Conservation (phyloP, 148 eudicot genomes). For the Chenopodium quinoa region DNA sequence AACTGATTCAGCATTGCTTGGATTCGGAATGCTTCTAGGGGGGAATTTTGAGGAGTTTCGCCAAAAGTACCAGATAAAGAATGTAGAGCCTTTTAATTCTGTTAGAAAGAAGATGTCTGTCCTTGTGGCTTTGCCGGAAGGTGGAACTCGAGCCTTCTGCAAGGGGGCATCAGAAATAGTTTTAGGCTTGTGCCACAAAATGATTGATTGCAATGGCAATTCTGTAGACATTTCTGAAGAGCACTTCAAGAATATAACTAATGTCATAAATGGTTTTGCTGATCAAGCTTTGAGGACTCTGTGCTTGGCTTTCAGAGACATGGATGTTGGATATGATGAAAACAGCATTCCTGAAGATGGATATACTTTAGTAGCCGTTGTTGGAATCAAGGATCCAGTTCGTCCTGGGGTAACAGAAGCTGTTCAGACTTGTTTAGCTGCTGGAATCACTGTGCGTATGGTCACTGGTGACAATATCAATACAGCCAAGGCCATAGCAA, state of each 20-base stretch:
- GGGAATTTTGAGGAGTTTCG: conserved; percentile 56
- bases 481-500: conserved; percentile 95
- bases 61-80: conserved; percentile 35
- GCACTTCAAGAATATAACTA: conserved; percentile 33
- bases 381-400: conserved; percentile 96
- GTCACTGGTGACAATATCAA: conserved; percentile 96
- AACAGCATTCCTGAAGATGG: conserved; percentile 54
- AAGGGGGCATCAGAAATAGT: conserved; percentile 97
- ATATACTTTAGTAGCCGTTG: conserved; percentile 73
- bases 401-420: conserved; percentile 84
- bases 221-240: conserved; percentile 50
- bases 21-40: conserved; percentile 64
- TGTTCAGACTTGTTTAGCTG: conserved; percentile 79
- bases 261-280: conserved; percentile 67
- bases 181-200: conserved; percentile 57
- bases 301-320: conserved; percentile 74
- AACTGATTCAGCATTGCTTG: conserved; percentile 84
- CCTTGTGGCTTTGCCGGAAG: conserved; percentile 66
- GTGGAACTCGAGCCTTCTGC: conserved; percentile 69
- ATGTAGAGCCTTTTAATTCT: conserved; percentile 88
- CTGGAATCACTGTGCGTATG: conserved; percentile 94
- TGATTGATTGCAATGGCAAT: conserved; percentile 53
- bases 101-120: conserved; percentile 87
- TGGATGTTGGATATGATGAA: conserved; percentile 35
- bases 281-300: conserved; percentile 83